Evolutionary conservation across 2,329 filamentous ascomycete species (phyloP), one percentile per base, ranked within the genome.

Genomic region (Aspergillus sp.): DNA sequence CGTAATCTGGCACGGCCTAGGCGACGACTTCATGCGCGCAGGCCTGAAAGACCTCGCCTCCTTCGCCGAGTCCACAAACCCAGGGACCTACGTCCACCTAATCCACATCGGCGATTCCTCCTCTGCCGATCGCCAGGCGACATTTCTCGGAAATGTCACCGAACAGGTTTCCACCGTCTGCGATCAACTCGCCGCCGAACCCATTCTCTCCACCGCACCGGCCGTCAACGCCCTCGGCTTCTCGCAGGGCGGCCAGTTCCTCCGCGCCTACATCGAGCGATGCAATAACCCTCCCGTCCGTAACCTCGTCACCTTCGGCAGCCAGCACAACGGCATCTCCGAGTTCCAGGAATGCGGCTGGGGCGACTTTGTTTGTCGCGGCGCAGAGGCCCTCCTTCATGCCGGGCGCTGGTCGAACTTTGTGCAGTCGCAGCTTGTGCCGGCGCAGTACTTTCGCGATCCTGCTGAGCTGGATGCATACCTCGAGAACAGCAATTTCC

Each of bases 231-330:
- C 93, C 34, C 79, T 99, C 37, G 95, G 95, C 27, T 97, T 99
- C 80, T 95, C 90, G 13, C 95, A 99, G 75, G 95, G 95, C 62
- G 95, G 95, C 1, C 91, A 96, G 73, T 97, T 99, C 79, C 83
- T 99, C n/a, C 87, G 95, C 58, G 95, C 84, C 22, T 93, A 96
- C 73, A 81, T 96, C 63, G 87, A 99, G 81, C 85, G 91, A 44
- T 99, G 95, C 81, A 95, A 92, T 73, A 69, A 68, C 34, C 88
- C 91, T 0, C 87, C 85, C 4, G 84, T 96, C 12, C 84, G 86
- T 64, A 93, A 85, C 71, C 83, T 97, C 39, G 84, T 96, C 62
- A 97, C 93, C 2, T 96, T 95, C 68, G 93, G 93, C 62, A 89
- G 87, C 69, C 93, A 96, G 78, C 93, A 97, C 77, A 95, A 93